Percentiles rank a stretch among this genome's conserved stretches.
These are phyloP conservation scores for Rhynchospora tenuis DNA, from an alignment of 176 grass and related monocot species.

Conservation along the genomic window DNA sequence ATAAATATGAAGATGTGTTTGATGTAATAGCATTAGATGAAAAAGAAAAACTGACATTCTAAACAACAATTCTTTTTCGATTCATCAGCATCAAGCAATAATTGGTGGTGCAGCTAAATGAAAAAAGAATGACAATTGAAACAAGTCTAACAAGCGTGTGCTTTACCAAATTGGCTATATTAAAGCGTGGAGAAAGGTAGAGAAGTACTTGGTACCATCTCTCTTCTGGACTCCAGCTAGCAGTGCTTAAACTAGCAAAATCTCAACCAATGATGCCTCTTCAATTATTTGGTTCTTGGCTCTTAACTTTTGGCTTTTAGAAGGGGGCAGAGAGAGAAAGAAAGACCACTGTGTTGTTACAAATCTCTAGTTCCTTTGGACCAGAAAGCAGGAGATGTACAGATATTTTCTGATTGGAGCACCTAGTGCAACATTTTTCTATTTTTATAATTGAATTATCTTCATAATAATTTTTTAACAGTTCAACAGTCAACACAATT, in stretches of 20 bases:
- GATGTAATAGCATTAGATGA: background rate
- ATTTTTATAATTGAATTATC: background rate
- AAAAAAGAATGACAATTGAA: background rate
- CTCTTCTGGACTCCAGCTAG: slow-evolving; percentile 24
- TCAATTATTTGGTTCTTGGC: slow-evolving; percentile 27
- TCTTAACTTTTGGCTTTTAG: slow-evolving; percentile 11
- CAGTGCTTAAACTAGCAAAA: slow-evolving; percentile 24
- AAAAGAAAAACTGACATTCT: background rate
- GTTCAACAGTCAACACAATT: background rate
- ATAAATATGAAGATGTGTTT: no score
- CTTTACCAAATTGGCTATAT: slow-evolving; percentile 12
- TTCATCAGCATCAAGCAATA: slow-evolving; percentile 3
- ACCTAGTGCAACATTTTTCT: background rate
- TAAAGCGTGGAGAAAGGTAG: background rate
- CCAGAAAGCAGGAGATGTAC: background rate
- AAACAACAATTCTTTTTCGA: background rate
- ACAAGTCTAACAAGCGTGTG: background rate
- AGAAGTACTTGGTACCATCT: slow-evolving; percentile 15
- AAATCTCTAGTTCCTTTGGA: background rate
- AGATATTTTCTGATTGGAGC: slow-evolving; percentile 2
- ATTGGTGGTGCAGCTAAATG: background rate
- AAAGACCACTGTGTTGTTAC: background rate
- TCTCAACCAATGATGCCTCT: slow-evolving; percentile 10
- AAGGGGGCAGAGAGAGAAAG: background rate
- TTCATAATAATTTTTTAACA: background rate